phyloP scores from a whole-genome alignment of 192 early-diverging fungal genomes.

The Physocladia obscura region DNA sequence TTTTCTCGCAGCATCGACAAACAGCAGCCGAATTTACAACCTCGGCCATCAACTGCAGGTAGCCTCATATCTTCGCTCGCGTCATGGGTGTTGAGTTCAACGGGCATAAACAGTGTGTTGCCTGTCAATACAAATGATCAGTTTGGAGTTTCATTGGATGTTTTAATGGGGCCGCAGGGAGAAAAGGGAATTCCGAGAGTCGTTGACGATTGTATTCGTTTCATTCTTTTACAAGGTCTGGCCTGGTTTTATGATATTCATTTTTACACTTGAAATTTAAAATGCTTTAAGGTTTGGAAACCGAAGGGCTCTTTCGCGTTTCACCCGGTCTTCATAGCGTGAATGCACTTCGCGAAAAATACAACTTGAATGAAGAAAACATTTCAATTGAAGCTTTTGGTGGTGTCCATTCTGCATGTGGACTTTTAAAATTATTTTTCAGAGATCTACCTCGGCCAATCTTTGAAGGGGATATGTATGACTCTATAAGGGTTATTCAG shows the following conservation, averaged over 20 bases:
- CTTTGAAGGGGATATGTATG: conserved; percentile 64
- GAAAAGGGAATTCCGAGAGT: conserved; percentile 76
- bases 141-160: conserved; percentile 77
- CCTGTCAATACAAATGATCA: neutral
- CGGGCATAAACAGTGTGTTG: neutral
- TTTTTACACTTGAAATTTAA: neutral
- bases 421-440: conserved; percentile 80
- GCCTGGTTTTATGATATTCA: neutral
- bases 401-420: conserved; percentile 80
- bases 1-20: conserved; percentile 20
- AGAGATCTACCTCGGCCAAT: conserved; percentile 78
- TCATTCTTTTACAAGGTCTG: conserved; percentile 68
- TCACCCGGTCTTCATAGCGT: conserved; percentile 75
- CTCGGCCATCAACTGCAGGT: neutral
- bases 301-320: conserved; percentile 82
- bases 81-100: neutral
- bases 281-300: conserved; percentile 59
- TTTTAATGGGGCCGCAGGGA: conserved; percentile 72
- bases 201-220: conserved; percentile 69
- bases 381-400: conserved; percentile 29
- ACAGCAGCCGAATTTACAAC: neutral
- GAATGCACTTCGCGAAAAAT: conserved; percentile 60
- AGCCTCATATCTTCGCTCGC: neutral
- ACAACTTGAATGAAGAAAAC: conserved; percentile 33
- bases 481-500: conserved; percentile 51